Base-by-base conservation (phyloP, 768 basidiomycete genomes). In the Fibroporia radiculosa region DNA sequence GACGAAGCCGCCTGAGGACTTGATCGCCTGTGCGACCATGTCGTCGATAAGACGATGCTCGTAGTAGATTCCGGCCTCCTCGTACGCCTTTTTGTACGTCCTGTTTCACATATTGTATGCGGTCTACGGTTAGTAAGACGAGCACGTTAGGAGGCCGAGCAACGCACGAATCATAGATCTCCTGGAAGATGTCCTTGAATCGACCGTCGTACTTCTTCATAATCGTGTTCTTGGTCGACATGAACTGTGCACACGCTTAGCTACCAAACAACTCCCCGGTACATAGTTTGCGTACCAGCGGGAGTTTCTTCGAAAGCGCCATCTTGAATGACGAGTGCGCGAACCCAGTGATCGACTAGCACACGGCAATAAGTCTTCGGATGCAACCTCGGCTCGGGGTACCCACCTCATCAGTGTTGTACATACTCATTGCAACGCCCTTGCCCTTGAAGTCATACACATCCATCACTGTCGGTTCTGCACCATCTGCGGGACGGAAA, bases 171-270 rank as follows among this genome's bases (percentile, higher is more conserved):
- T 95, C 89, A 63, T 91, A 99, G 57, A 97, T 83, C 58, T 96
- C 92, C 64, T 97, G 82, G 82, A 99, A 96, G 61, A 95, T 93
- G 58, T 99, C 96, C 73, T 99, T 99, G 80, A 98, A 99, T 24
- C 93, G 80, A 34, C 96, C 96, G 59, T 98, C 96, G 64, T 99
- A 99, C 62, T 84, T 93, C 72, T 99, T 95, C 60, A 95, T 60
- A 66, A 95, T 93, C 19, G 91, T 95, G 68, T 95, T 98, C 72
- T 99, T 97, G 32, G 95, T 98, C 10, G 90, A 93, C 87, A 98
- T 80, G 75, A 93, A 97, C 80, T 88, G 48, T 35, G 42, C 13
- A 19, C 26, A 42, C 8, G 24, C 20, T 45, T 7, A 51, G 29
- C 3, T n/a, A 20, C 18, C 20, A 16, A 27, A 1, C 8, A 23